Evolutionary conservation across 2,329 filamentous ascomycete genomes (phyloP), one percentile per base, ranked within the genome.

Genomic region (Aspergillus terreus): DNA sequence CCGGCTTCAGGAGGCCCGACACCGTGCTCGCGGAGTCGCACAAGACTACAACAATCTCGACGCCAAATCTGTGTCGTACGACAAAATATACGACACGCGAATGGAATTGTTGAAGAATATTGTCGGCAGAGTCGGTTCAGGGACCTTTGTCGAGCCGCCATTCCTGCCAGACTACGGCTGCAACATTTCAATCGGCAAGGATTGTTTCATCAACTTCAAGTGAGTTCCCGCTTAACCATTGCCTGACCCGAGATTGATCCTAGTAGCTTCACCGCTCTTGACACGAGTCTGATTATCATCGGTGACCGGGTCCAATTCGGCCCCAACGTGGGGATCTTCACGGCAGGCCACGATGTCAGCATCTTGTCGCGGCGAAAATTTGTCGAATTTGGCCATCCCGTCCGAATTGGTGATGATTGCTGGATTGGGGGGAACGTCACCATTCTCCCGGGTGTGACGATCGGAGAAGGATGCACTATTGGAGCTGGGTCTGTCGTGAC

Each of bases 241-340:
- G n/a, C 38, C 12, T 1, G 2, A 25, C 35, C 19, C 5, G 11
- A n/a, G 14, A 6, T 2, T 38, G 35, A 35, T 35, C 6, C 12
- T 12, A 10, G 17, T 62, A 88, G 86, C 59, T 76, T 82, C 17
- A 71, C 76, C 0, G 76, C 82, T 25, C 65, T 82, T 9, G 80
- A 83, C 56, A 80, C 76, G 25, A 74, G 72, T 2, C 65, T 82
- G 0, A 76, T 83, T 1, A 73, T 74, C 1, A 80, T 82, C 19
- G 80, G 80, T 1, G 73, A 81, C 19, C 66, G 78, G 1, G 76
- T 79, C 12, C 77, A 81, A 66, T 70, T 81, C 41, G 80, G 79
- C 0, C 78, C 79, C 0, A 77, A 78, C 25, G 78, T 82, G 1
- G 70, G 67, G 48, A 79, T 82, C 33, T 78, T 78, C 51, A 75